Percentiles rank a stretch among this genome's conserved stretches.
Evolutionary conservation across 179 eudicot species (phyloP).

Genomic region (Beta corolliflora): DNA sequence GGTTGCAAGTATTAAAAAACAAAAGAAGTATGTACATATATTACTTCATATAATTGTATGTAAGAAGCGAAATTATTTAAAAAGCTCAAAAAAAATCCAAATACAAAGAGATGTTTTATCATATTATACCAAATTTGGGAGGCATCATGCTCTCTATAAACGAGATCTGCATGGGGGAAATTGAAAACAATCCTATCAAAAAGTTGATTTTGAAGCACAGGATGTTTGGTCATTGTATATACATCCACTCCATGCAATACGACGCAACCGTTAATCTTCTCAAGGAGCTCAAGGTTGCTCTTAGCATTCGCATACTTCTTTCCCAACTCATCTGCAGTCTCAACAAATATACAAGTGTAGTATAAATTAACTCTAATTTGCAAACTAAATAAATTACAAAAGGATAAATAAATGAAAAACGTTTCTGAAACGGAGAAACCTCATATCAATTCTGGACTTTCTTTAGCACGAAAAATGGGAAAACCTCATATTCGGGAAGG

Average conservation of each 20-base stretch:
- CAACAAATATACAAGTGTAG: background rate
- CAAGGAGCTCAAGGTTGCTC: constrained; percentile 11
- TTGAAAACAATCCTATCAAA: constrained; percentile 28
- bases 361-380: too few species aligned
- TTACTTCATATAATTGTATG: too few species aligned
- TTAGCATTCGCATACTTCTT: constrained; percentile 2
- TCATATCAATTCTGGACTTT: too few species aligned
- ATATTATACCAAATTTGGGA: constrained; percentile 11
- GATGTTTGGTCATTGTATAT: constrained; percentile 14
- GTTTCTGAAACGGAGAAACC: too few species aligned
- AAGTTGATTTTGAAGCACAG: background rate
- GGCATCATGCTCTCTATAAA: background rate
- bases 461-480: too few species aligned
- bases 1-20: too few species aligned
- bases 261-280: constrained; percentile 9
- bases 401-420: too few species aligned
- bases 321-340: constrained; percentile 7
- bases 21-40: too few species aligned
- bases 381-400: too few species aligned
- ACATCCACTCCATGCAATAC: constrained; percentile 22
- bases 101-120: background rate
- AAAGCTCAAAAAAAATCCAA: background rate
- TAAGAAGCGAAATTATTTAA: background rate
- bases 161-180: constrained; percentile 8
- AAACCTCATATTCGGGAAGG: too few species aligned